phyloP scores from a whole-genome alignment of 345 rosid species.

The Salix arbutifolia region DNA sequence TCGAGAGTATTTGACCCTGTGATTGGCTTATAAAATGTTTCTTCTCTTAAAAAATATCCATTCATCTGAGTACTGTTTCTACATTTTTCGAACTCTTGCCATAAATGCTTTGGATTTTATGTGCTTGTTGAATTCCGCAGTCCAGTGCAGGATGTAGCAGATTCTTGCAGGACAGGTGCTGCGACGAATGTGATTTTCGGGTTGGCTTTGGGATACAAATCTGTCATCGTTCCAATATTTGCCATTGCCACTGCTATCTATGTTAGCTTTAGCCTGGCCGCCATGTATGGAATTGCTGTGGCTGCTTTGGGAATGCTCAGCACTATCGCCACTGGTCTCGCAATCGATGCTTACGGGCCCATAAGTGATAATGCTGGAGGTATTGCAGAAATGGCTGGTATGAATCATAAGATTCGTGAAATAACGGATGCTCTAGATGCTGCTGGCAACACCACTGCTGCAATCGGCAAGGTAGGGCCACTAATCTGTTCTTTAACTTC shows the following conservation, averaged over 20 bases:
- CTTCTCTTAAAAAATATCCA: not conserved
- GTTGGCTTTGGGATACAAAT: constrained; percentile 63
- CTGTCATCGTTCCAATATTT: constrained; percentile 63
- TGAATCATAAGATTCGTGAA: constrained; percentile 59
- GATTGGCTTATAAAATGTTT: not conserved
- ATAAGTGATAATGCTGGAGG: constrained; percentile 72
- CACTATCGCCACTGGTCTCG: constrained; percentile 58
- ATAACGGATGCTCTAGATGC: constrained; percentile 64
- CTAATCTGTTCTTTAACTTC: not conserved
- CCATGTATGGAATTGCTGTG: constrained; percentile 71
- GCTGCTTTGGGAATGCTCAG: constrained; percentile 74
- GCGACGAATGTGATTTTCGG: constrained; percentile 70
- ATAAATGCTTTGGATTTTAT: not conserved
- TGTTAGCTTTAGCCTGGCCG: constrained; percentile 65
- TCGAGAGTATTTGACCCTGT: not conserved
- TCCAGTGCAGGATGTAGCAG: constrained; percentile 72
- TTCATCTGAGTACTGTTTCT: not conserved
- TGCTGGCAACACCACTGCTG: constrained; percentile 73
- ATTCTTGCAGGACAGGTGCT: constrained; percentile 63
- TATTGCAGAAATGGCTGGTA: constrained; percentile 65
- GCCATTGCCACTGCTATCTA: constrained; percentile 54
- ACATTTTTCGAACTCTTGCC: not conserved
- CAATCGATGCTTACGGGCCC: constrained; percentile 70
- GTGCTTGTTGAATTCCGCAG: constrained; percentile 22
- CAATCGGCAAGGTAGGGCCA: constrained; percentile 57